These are phyloP conservation scores for Penicillium sp. DNA, from an alignment of 2,329 filamentous ascomycete species.

Conservation along the genomic window DNA sequence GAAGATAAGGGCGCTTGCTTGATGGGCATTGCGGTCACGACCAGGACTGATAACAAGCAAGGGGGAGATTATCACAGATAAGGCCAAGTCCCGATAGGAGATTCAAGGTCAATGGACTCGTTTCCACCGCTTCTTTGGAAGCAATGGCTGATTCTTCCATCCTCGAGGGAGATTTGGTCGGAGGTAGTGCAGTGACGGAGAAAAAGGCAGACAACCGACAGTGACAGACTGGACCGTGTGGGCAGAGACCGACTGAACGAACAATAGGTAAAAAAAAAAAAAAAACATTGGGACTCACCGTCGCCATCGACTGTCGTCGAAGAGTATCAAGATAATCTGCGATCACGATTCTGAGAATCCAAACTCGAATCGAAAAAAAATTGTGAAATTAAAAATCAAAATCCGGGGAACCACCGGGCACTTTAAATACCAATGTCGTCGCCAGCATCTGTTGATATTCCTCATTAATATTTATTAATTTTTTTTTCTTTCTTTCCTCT, in stretches of 20 bases:
- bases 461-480: not conserved
- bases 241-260: too few relatives aligned
- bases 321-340: not conserved
- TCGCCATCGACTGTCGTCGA: slow-evolving; percentile 19
- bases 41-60: slow-evolving; percentile 12
- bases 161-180: too few relatives aligned
- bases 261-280: not conserved
- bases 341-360: not conserved
- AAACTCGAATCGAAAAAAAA: not conserved
- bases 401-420: slow-evolving; percentile 18
- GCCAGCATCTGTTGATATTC: not conserved
- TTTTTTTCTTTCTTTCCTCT: not conserved
- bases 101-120: too few relatives aligned
- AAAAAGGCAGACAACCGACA: not conserved
- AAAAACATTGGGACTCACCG: slow-evolving; percentile 9
- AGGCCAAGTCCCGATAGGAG: too few relatives aligned
- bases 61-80: not conserved
- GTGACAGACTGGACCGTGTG: not conserved
- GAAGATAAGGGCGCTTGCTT: not conserved
- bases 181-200: too few relatives aligned
- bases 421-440: slow-evolving; percentile 11
- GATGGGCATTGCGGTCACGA: not conserved
- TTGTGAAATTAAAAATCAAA: slow-evolving; percentile 1
- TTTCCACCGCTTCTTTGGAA: too few relatives aligned
- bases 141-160: not conserved